Evolutionary conservation across 2,329 filamentous ascomycete species (phyloP).

Genomic region (Hawksworthiomyces lignivorus): DNA sequence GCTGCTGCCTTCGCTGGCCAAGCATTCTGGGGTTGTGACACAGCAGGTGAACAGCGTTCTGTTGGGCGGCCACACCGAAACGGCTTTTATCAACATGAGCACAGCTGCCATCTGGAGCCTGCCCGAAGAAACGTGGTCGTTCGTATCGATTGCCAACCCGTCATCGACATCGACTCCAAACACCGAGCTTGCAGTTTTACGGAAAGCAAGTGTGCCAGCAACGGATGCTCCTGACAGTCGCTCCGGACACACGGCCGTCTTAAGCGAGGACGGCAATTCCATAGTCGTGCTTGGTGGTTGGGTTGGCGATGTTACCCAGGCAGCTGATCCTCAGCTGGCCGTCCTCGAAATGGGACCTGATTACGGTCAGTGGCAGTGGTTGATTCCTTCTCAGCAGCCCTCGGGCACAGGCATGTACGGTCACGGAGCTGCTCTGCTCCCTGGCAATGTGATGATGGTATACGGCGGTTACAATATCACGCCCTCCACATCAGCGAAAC

Average conservation of each 20-base stretch:
- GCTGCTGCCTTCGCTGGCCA: slow-evolving; percentile 61
- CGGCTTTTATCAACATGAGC: slow-evolving; percentile 90
- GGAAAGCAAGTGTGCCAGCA: background rate
- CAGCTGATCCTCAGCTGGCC: slow-evolving; percentile 75
- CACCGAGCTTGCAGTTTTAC: slow-evolving; percentile 46
- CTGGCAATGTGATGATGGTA: slow-evolving; percentile 62
- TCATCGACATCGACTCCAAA: slow-evolving; percentile 23
- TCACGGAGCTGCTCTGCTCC: slow-evolving; percentile 55
- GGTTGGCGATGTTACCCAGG: slow-evolving; percentile 71
- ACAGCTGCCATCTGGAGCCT: slow-evolving; percentile 80
- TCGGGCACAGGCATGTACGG: slow-evolving; percentile 46
- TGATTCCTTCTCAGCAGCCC: slow-evolving; percentile 46
- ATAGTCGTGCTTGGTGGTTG: slow-evolving; percentile 82
- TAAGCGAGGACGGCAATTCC: slow-evolving; percentile 70
- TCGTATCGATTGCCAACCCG: slow-evolving; percentile 53
- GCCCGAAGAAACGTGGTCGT: slow-evolving; percentile 81
- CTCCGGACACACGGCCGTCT: slow-evolving; percentile 79
- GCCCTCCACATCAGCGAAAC: background rate
- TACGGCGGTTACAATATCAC: slow-evolving; percentile 52
- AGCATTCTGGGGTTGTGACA: slow-evolving; percentile 51
- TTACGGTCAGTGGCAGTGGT: slow-evolving; percentile 70
- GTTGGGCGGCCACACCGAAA: slow-evolving; percentile 74
- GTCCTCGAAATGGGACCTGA: slow-evolving; percentile 67
- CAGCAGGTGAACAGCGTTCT: slow-evolving; percentile 74
- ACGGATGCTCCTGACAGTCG: slow-evolving; percentile 47